A percentile compares a stretch with the other conserved stretches of the same genome.
These are phyloP conservation scores for Ceratobasidium papillatum DNA, from an alignment of 1,284 basidiomycete species.

Conservation along the genomic window DNA sequence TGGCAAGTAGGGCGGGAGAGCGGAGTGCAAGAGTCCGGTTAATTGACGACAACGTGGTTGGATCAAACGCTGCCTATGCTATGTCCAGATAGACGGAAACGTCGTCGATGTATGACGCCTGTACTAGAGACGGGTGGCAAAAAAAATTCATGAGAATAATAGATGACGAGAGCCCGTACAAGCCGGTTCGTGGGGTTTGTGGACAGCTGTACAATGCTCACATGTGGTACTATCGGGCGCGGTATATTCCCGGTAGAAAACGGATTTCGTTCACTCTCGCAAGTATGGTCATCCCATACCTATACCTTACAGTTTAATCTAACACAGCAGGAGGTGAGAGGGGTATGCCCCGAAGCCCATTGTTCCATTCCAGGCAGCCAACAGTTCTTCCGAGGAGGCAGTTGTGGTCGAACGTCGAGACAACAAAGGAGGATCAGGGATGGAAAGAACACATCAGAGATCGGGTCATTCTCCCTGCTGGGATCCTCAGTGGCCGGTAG, in stretches of 20 bases:
- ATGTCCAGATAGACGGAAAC: neutral
- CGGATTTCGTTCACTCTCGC: neutral
- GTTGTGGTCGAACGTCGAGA: neutral
- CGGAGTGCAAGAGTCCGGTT: neutral
- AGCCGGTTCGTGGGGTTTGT: too few relatives aligned
- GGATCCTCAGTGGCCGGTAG: neutral
- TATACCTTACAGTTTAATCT: conserved; percentile 10
- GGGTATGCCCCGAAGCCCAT: neutral
- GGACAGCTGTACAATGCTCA: neutral
- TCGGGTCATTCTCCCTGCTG: neutral
- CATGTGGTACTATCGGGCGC: neutral
- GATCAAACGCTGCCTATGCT: neutral
- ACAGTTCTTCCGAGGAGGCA: neutral
- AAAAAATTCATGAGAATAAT: neutral
- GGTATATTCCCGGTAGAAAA: neutral
- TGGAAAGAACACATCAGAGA: neutral
- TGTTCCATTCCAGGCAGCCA: neutral
- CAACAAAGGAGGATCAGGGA: conserved; percentile 1
- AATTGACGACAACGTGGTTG: neutral
- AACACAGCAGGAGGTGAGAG: conserved; percentile 1
- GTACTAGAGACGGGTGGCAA: neutral
- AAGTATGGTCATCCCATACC: neutral
- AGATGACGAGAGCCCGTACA: neutral
- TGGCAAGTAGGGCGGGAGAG: neutral
- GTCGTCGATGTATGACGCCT: neutral